Evolutionary conservation across 495 filamentous ascomycete species (phyloP).

Genomic region (Annulohypoxylon stygium): DNA sequence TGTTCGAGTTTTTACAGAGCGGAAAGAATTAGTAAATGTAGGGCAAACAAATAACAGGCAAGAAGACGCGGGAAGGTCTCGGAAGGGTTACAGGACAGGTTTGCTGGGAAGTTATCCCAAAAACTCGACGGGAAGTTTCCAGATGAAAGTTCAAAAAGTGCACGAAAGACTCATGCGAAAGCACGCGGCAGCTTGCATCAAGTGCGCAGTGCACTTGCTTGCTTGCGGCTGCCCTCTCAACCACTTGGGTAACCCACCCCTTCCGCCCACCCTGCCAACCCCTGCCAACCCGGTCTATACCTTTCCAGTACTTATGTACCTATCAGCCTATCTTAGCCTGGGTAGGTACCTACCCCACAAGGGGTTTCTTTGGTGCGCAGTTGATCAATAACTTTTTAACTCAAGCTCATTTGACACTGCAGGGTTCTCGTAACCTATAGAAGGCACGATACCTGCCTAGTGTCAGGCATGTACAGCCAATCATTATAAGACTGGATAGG

Average conservation of each 20-base stretch:
- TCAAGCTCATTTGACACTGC: slow-evolving; percentile 1
- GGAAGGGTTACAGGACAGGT: background rate
- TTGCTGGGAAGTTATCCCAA: slow-evolving; percentile 13
- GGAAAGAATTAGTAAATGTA: slow-evolving; percentile 32
- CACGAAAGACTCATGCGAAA: slow-evolving; percentile 29
- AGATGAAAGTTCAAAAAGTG: slow-evolving; percentile 33
- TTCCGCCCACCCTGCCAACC: slow-evolving; percentile 8
- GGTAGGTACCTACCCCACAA: slow-evolving; percentile 29
- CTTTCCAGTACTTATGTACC: slow-evolving; percentile 7
- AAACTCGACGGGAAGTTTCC: slow-evolving; percentile 28
- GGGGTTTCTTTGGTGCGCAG: slow-evolving; percentile 8
- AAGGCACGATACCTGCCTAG: too few relatives aligned
- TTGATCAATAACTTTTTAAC: slow-evolving; percentile 13
- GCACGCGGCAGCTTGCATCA: slow-evolving; percentile 44
- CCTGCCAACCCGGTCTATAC: background rate
- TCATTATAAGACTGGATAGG: slow-evolving; percentile 14
- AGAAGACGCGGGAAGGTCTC: background rate
- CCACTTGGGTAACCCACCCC: slow-evolving; percentile 21
- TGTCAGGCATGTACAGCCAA: slow-evolving; percentile 19
- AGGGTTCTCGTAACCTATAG: background rate
- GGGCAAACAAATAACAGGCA: slow-evolving; percentile 27
- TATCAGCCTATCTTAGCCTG: background rate
- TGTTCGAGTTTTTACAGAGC: slow-evolving; percentile 16
- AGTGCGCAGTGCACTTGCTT: slow-evolving; percentile 13
- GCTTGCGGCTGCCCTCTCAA: slow-evolving; percentile 37